Percentiles rank a stretch among this genome's conserved stretches.
Evolutionary conservation across 306 rosid species (phyloP).

Genomic region (Potentilla sterilis): DNA sequence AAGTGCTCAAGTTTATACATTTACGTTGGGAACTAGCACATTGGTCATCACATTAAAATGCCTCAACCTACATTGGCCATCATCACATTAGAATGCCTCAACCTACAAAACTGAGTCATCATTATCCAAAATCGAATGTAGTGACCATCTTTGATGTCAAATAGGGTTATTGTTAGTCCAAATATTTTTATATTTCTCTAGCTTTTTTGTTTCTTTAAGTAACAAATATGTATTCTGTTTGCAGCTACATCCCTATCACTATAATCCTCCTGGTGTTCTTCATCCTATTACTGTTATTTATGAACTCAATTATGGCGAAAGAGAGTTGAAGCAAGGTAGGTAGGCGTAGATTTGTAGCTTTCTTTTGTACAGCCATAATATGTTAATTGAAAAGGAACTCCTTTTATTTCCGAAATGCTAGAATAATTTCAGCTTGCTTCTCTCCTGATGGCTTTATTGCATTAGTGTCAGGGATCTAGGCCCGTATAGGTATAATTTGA

Average conservation of each 20-base stretch:
- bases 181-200: neutral
- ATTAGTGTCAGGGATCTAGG: neutral
- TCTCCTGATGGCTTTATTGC: neutral
- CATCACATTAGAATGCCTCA: too few relatives aligned
- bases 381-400: neutral
- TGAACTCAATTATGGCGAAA: conserved; percentile 89
- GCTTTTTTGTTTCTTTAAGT: conserved; percentile 8
- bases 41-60: neutral
- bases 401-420: neutral
- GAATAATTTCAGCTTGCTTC: neutral
- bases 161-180: neutral
- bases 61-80: neutral
- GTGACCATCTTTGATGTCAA: neutral
- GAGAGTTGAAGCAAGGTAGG: conserved; percentile 94
- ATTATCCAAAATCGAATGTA: neutral
- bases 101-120: neutral
- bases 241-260: conserved; percentile 79
- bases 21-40: neutral
- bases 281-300: conserved; percentile 77
- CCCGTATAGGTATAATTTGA: neutral
- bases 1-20: neutral
- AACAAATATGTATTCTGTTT: conserved; percentile 28
- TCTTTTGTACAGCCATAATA: neutral
- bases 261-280: conserved; percentile 75
- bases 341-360: conserved; percentile 20